A percentile compares a stretch with the other conserved stretches of the same genome.
These are phyloP conservation scores for Xenoacremonium recifei DNA, from an alignment of 2,329 filamentous ascomycete genomes.

Conservation along the genomic window DNA sequence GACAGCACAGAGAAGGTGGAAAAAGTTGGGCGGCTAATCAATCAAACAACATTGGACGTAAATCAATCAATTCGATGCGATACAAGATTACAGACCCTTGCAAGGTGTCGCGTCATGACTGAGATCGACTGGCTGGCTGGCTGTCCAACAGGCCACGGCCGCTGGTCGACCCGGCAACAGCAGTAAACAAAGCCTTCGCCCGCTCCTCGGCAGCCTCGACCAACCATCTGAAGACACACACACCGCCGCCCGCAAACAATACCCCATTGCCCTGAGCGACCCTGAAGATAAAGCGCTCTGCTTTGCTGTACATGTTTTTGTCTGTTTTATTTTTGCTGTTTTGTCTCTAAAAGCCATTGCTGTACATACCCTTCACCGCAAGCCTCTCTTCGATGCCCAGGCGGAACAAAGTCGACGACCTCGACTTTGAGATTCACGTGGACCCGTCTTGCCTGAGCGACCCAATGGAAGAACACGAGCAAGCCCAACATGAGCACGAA, in stretches of 20 bases:
- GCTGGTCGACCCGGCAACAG: conserved; percentile 33
- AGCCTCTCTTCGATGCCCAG: conserved; percentile 26
- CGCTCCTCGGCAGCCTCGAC: conserved; percentile 21
- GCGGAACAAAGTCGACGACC: conserved; percentile 29
- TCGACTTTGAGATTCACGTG: conserved; percentile 48
- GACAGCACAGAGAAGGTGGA: conserved; percentile 3
- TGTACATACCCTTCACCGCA: no score
- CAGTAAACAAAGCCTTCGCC: conserved; percentile 32
- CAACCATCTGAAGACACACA: conserved; percentile 30
- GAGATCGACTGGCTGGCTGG: conserved; percentile 6
- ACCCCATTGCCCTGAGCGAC: neutral
- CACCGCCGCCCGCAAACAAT: neutral
- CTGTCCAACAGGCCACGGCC: conserved; percentile 2
- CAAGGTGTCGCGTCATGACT: conserved; percentile 15
- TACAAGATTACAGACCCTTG: conserved; percentile 7
- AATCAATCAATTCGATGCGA: conserved; percentile 7
- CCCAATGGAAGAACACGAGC: conserved; percentile 37
- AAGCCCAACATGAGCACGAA: conserved; percentile 5
- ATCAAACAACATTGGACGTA: conserved; percentile 3
- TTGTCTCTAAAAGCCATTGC: conserved; percentile 14
- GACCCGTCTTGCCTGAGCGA: conserved; percentile 44
- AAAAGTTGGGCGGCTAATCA: conserved; percentile 1
- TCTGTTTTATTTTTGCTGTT: no score
- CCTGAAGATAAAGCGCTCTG: conserved; percentile 3
- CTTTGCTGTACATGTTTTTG: conserved; percentile 5